phyloP scores from a whole-genome alignment of 164 flowering plant genomes.

The Chimonanthus salicifolius region DNA sequence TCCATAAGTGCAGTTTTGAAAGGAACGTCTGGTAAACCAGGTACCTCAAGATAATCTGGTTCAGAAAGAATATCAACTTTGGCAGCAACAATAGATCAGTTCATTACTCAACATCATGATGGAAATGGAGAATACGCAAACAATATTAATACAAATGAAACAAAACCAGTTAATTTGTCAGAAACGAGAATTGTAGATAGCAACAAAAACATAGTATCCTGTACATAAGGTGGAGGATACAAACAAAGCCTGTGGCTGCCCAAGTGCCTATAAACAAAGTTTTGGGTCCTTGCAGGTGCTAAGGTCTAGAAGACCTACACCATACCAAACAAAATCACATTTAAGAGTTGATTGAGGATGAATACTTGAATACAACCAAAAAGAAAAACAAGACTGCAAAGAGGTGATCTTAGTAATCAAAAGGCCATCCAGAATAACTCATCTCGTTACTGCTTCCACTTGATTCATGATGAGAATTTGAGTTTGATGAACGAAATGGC shows the following conservation, averaged over 20 bases:
- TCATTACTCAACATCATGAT: too few species aligned
- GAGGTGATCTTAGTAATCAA: conserved; percentile 25
- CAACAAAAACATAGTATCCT: not conserved
- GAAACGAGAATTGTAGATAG: too few species aligned
- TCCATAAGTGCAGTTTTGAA: too few species aligned
- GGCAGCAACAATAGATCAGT: too few species aligned
- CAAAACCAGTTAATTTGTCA: too few species aligned
- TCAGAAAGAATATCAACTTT: too few species aligned
- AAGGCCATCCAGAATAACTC: conserved; percentile 59
- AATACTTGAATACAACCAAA: not conserved
- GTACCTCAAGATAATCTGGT: too few species aligned
- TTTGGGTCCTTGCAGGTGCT: conserved; percentile 1
- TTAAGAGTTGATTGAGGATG: not conserved
- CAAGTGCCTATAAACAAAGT: conserved; percentile 6
- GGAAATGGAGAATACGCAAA: too few species aligned
- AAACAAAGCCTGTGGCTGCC: not conserved
- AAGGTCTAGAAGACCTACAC: not conserved
- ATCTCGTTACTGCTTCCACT: conserved; percentile 37
- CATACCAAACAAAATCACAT: not conserved
- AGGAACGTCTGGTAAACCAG: too few species aligned
- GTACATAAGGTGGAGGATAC: conserved; percentile 6
- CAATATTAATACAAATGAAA: too few species aligned
- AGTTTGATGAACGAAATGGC: conserved; percentile 66
- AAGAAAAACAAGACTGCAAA: not conserved
- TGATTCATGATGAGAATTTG: conserved; percentile 36